Conservation (phyloP, 306 rosid species). For the Trichosanthes cucumerina region DNA sequence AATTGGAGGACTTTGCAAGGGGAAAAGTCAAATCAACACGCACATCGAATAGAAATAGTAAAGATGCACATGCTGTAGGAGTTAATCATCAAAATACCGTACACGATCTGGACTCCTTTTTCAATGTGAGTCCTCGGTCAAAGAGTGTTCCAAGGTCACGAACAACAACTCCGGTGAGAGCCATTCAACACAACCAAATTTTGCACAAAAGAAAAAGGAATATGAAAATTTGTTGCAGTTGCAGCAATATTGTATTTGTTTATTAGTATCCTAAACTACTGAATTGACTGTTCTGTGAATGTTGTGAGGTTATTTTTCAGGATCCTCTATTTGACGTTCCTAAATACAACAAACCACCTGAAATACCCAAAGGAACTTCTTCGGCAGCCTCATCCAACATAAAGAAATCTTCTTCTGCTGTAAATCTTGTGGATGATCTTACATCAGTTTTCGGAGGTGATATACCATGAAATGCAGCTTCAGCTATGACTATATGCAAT, state of each 20-base stretch:
- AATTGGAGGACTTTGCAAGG: slow-evolving; percentile 73
- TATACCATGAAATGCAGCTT: slow-evolving; percentile 16
- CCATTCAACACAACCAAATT: background rate
- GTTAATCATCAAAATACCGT: slow-evolving; percentile 17
- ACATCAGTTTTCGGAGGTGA: slow-evolving; percentile 64
- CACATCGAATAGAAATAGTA: background rate
- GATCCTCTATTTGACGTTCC: slow-evolving; percentile 43
- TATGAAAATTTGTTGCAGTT: background rate
- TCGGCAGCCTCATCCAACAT: slow-evolving; percentile 32
- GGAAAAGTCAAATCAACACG: slow-evolving; percentile 17
- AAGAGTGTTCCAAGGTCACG: slow-evolving; percentile 78
- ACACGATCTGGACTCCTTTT: slow-evolving; percentile 70
- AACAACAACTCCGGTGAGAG: slow-evolving; percentile 44
- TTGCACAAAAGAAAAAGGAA: slow-evolving; percentile 9
- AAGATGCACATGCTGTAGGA: slow-evolving; percentile 21
- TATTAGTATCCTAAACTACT: slow-evolving; percentile 20
- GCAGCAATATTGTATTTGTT: slow-evolving; percentile 9
- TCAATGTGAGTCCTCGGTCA: slow-evolving; percentile 46
- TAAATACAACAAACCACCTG: slow-evolving; percentile 31
- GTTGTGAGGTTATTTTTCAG: slow-evolving; percentile 20
- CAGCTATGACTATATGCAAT: background rate
- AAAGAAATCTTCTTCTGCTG: slow-evolving; percentile 47
- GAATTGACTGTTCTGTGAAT: background rate
- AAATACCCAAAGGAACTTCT: slow-evolving; percentile 32
- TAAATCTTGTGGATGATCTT: slow-evolving; percentile 48